Base-by-base conservation (phyloP, 2,329 filamentous ascomycete genomes). In the Neocucurbitaria cava region DNA sequence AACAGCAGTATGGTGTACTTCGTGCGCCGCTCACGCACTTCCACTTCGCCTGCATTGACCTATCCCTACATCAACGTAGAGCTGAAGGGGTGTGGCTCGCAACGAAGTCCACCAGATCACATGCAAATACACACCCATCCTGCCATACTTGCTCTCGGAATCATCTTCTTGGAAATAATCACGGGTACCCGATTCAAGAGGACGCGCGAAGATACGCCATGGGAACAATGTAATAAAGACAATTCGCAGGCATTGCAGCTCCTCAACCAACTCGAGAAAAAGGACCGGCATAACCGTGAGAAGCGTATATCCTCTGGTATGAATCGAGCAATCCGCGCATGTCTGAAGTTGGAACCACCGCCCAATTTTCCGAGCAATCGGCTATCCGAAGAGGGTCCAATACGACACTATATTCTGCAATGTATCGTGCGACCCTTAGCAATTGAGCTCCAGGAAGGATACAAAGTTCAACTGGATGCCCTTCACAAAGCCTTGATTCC, bases 321-420 rank as follows among this genome's bases (percentile, higher is more conserved):
- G 21, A 23, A 9, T 24, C 8, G 38, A 21, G 43, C 20, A 9
- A 46, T 46, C 23, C 18, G 43, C n/a, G 43, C 30, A n/a, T 46
- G 43, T 26, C 18, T 46, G 30, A 24, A 46, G 15, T 21, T 46
- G 7, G 30, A 46, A 13, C 30, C 31, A 15, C 43, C 43, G 8
- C 20, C 43, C 17, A 46, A 15, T 6, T 36, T 38, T 17, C 30
- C 43, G 6, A 46, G 31, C 31, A 46, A 46, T 24, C 30, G 35
- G 5, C 31, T 46, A 11, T 38, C 30, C 8, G 43, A 46, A 38
- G 43, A 46, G 11, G 43, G 43, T 6, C 43, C 43, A 3, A 46
- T 46, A 24, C 28, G 43, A 46, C 43, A 46, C 31, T 46, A 46
- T 6, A 46, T 46, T 20, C 18, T 46, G 18, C 38, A 20, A 24